Evolutionary conservation across 495 filamentous ascomycete species (phyloP).

Genomic region (Letharia lupina): DNA sequence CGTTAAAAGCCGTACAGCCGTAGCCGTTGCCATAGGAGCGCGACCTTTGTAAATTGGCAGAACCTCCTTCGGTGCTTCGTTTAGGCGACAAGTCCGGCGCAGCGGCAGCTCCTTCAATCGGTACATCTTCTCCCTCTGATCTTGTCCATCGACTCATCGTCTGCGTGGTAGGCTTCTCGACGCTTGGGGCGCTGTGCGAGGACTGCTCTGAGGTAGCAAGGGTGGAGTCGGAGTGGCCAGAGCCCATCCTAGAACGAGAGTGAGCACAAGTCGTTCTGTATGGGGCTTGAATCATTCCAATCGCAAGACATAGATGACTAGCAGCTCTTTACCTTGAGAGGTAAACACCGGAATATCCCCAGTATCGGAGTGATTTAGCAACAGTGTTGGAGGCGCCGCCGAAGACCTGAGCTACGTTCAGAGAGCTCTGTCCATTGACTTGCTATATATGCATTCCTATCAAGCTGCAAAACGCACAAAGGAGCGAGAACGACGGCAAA

Average conservation of each 20-base stretch:
- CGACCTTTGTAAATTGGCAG: slow-evolving; percentile 8
- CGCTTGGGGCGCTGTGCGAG: neutral
- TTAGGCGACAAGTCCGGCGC: neutral
- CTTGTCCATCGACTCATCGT: neutral
- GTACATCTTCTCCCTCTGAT: neutral
- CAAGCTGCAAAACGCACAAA: neutral
- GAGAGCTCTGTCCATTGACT: neutral
- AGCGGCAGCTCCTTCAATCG: slow-evolving; percentile 4
- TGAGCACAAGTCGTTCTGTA: neutral
- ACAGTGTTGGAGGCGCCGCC: neutral
- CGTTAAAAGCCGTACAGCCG: slow-evolving; percentile 13
- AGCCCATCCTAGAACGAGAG: neutral
- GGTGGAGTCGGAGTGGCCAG: slow-evolving; percentile 1
- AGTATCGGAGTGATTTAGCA: neutral
- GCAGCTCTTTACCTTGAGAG: neutral
- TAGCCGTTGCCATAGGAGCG: slow-evolving; percentile 19
- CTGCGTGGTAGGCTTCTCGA: neutral
- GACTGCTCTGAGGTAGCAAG: slow-evolving; percentile 7
- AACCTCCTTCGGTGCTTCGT: neutral
- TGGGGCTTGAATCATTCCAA: neutral
- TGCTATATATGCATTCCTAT: neutral
- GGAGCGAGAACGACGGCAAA: neutral
- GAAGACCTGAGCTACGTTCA: neutral
- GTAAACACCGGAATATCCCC: neutral
- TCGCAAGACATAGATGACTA: neutral